Conservation (phyloP, 176 grass and related monocot species). For the Musa acuminata region DNA sequence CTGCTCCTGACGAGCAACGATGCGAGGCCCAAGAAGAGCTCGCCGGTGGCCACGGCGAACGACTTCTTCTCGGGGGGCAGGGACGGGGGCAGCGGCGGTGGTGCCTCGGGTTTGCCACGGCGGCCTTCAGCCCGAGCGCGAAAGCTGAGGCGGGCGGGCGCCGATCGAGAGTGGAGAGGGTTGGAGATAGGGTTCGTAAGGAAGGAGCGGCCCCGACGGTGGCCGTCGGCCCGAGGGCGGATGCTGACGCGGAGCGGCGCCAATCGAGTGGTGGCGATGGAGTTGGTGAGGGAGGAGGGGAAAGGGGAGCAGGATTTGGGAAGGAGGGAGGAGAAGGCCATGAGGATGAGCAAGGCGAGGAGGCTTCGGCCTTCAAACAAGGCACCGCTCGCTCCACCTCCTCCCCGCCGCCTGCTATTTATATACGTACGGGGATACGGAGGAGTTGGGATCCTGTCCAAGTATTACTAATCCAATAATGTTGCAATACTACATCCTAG, state of each 20-base stretch:
- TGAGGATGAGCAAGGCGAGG: background rate
- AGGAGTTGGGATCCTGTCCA: background rate
- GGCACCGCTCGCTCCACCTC: background rate
- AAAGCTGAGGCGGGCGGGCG: background rate
- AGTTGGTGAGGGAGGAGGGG: background rate
- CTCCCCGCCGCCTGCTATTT: background rate
- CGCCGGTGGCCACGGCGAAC: constrained; percentile 48
- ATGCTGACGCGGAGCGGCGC: background rate
- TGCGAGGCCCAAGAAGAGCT: constrained; percentile 49
- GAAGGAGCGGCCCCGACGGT: background rate
- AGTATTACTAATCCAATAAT: background rate
- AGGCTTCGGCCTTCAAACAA: background rate
- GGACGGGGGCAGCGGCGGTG: constrained; percentile 12
- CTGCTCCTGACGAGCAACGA: constrained; percentile 37
- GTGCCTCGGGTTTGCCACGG: background rate
- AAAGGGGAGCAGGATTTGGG: background rate
- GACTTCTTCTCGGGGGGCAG: constrained; percentile 32
- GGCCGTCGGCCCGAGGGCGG: background rate
- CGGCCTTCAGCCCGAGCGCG: background rate
- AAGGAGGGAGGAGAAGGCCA: constrained; percentile 1
- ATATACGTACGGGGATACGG: background rate
- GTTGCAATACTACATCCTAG: background rate
- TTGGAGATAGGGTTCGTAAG: background rate
- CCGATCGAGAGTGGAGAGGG: background rate
- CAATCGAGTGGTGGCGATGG: background rate